Conservation (phyloP, 2,329 filamentous ascomycete genomes). For the Scedosporium apiospermum region DNA sequence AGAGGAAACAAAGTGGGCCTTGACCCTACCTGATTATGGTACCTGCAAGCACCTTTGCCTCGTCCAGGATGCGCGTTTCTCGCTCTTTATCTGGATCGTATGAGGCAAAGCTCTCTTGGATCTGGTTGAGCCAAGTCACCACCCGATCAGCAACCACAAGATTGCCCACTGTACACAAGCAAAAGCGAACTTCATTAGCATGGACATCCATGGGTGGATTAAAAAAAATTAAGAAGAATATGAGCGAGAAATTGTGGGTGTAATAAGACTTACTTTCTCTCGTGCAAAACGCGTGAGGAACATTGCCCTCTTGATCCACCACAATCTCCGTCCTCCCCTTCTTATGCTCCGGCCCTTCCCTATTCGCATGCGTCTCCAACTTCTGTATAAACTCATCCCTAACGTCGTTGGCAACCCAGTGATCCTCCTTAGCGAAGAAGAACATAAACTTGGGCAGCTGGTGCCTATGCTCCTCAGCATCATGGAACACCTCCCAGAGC, state of each 20-base stretch:
- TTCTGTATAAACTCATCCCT: conserved; percentile 46
- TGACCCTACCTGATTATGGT: background rate
- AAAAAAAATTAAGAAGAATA: background rate
- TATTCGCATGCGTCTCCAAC: conserved; percentile 20
- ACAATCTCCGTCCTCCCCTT: conserved; percentile 34
- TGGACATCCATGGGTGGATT: background rate
- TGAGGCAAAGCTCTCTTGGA: background rate
- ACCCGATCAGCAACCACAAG: conserved; percentile 1
- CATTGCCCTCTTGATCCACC: conserved; percentile 40
- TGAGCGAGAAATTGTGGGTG: no score
- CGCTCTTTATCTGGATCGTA: background rate
- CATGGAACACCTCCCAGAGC: conserved; percentile 38
- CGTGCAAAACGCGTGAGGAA: conserved; percentile 53
- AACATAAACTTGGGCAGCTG: conserved; percentile 41
- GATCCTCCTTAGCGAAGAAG: conserved; percentile 49
- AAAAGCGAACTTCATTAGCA: background rate
- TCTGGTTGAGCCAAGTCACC: background rate
- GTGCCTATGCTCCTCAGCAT: conserved; percentile 8
- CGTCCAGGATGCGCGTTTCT: background rate
- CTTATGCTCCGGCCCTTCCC: conserved; percentile 16
- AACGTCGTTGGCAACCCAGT: conserved; percentile 50
- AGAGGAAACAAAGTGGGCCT: background rate
- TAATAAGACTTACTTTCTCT: conserved; percentile 22
- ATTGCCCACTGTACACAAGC: background rate
- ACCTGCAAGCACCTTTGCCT: background rate